A percentile compares a stretch with the other conserved stretches of the same genome.
These are phyloP conservation scores for Heliamphora pulchella DNA, from an alignment of 179 eudicot genomes.

Conservation along the genomic window DNA sequence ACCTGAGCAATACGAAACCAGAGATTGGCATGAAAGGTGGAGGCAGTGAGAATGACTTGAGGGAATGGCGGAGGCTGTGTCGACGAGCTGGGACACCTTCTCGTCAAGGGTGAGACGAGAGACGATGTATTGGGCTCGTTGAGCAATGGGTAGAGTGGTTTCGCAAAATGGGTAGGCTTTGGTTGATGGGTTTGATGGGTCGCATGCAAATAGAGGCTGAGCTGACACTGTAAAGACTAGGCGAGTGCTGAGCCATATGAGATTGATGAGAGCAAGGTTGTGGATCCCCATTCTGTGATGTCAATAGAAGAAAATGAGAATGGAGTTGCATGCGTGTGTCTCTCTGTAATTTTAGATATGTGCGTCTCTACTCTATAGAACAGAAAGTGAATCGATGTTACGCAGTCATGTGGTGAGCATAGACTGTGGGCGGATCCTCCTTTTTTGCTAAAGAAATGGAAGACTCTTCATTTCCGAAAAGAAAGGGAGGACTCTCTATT, in stretches of 20 bases:
- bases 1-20: conserved; percentile 94
- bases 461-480: no score
- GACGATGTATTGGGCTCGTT: conserved; percentile 50
- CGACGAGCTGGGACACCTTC: conserved; percentile 57
- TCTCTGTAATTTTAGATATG: no score
- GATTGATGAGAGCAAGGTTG: not conserved
- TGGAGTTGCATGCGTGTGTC: no score
- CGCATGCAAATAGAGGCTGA: conserved; percentile 49
- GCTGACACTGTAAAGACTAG: conserved; percentile 17
- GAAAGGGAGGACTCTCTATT: no score
- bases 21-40: conserved; percentile 65
- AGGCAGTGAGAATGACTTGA: conserved; percentile 69
- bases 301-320: not conserved
- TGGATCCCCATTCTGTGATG: not conserved
- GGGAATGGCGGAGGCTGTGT: conserved; percentile 50
- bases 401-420: no score
- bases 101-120: conserved; percentile 63
- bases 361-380: no score
- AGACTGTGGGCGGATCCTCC: no score
- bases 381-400: no score
- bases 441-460: no score
- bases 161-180: conserved; percentile 45
- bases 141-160: conserved; percentile 23
- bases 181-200: conserved; percentile 36
- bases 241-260: not conserved